Base-by-base conservation (phyloP, 176 grass and related monocot genomes). In the Juncus inflexus region DNA sequence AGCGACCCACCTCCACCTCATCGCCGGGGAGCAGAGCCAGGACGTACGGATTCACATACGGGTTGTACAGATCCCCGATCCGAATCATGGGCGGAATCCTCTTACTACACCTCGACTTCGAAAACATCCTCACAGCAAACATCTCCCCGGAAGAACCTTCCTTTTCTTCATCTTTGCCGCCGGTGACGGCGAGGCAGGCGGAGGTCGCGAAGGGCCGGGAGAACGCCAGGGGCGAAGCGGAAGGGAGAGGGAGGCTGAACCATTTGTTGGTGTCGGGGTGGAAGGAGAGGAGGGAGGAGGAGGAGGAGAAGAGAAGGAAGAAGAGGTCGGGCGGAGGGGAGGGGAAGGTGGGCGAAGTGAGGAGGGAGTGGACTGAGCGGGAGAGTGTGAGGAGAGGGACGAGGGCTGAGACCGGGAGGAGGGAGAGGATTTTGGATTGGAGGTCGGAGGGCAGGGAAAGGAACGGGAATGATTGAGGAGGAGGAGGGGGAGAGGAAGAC, bases 41-140 rank as follows among this genome's bases (percentile, higher is more conserved):
- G 7, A 74, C 15, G 9, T 74, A 74, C 19, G 19, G 19, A 28
- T 28, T 28, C 19, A 28, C 19, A 28, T 28, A 28, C 19, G 19
- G 19, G 19, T 28, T 28, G 19, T 28, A 28, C 2, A 57, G 54
- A 37, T 62, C 40, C 47, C 41, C 56, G 4, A 74, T 10, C 7
- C 14, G 70, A 15, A 74, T 74, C 70, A 74, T 74, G 4, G 70
- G 70, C 47, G 70, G 57, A 57, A 74, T 58, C 42, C 13, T 3
- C 42, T 35, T 7, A 12, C 40, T 13, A 35, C 55, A 57, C 9
- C 7, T 28, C 19, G 19, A 15, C 35, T 9, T 3, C 39, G 70
- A 61, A 14, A 74, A 61, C 56, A 74, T 58, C 3, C 70, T 38
- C 4, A 50, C 15, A 7, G 70, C 70, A 0, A 51, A 9, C 12